Evolutionary conservation across 2,329 filamentous ascomycete genomes (phyloP).

Genomic region (Pestalotiopsis fici): DNA sequence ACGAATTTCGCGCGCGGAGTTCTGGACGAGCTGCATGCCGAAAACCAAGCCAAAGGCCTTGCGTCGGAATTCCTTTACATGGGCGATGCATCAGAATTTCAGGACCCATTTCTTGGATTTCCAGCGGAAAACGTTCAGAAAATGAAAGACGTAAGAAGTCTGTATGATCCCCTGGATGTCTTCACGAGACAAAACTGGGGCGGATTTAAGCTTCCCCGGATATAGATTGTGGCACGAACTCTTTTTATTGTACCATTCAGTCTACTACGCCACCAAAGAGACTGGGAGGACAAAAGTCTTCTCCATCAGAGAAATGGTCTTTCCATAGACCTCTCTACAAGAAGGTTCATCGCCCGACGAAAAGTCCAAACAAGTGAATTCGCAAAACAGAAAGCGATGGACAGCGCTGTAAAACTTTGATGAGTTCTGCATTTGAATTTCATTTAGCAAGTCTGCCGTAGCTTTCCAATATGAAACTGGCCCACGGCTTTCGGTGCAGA

Average conservation of each 20-base stretch:
- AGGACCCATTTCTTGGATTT: constrained; percentile 34
- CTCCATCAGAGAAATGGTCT: not conserved
- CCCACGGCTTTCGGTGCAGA: no score
- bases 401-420: not conserved
- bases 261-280: not conserved
- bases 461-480: not conserved
- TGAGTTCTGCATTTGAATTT: not conserved
- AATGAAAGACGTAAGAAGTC: constrained; percentile 25
- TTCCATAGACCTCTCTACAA: constrained; percentile 1
- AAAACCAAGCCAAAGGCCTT: constrained; percentile 30
- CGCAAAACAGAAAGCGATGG: not conserved
- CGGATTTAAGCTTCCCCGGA: not conserved
- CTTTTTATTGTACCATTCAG: no score
- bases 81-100: constrained; percentile 36
- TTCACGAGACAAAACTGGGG: not conserved
- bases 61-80: constrained; percentile 36
- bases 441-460: not conserved
- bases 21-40: constrained; percentile 27
- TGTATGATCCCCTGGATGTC: not conserved
- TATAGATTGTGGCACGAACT: no score
- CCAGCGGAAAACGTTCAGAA: constrained; percentile 31
- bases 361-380: not conserved
- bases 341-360: not conserved
- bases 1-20: constrained; percentile 30
- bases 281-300: not conserved